Evolutionary conservation across 371 early-diverging fungal species (phyloP), one percentile per base, ranked within the genome.

Genomic region (Apophysomyces variabilis): DNA sequence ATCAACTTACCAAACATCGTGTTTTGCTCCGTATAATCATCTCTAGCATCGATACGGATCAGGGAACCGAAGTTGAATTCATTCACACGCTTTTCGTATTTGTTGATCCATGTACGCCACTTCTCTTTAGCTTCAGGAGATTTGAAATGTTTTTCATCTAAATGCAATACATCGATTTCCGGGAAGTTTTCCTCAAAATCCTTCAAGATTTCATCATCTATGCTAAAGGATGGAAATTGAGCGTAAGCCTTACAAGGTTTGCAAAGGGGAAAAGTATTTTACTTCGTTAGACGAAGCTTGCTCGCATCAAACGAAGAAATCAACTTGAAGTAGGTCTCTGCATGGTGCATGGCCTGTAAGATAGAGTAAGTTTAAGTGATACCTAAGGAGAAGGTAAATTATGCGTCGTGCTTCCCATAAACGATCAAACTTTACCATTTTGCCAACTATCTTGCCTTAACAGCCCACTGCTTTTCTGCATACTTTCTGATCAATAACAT

Each of bases 1-100:
- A 67, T 69, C 39, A 38, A 50, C 77, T 76, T 87, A 86, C 89
- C 96, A 79, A 96, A 95, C 85, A 95, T 91, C 1, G 92, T 81
- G 79, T 95, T 96, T 46, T 92, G 87, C 63, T 89, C 88, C 5
- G 89, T 86, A 73, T 95, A 96, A 60, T 90, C 95, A 41, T 91
- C 86, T 56, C 77, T 79, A 65, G 85, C 81, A 67, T 91, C 87
- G 62, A 89, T 89, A 66, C 97, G 87, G 62, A 96, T 79, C 74
- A 96, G 80, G 11, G 94, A 89, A 5, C 96, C 97, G 87, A 95
- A 96, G 80, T 95, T 96, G 77, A 80, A 95, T 71, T 96, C 96
- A 41, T 86, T 82, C n/a, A 95, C 90, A 60, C 80, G 81, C 66
- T 90, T 89, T 72, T 96, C 94, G 74, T 90, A 96, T 80, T 89